phyloP scores from a whole-genome alignment of 139 green algal genomes.

The Closterium sp. region DNA sequence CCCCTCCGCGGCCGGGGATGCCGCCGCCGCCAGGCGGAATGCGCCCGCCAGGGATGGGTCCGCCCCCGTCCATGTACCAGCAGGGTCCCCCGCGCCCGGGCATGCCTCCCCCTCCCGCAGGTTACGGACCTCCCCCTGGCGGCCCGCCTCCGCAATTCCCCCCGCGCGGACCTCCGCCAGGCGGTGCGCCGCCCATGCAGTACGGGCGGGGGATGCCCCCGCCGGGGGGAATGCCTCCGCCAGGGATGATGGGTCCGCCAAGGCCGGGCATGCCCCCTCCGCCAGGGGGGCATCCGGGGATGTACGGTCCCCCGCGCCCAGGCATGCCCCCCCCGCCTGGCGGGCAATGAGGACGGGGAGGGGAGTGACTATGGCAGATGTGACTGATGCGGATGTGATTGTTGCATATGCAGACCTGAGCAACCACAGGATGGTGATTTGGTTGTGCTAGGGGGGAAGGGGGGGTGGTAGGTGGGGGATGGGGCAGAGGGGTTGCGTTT shows the following conservation, averaged over 20 bases:
- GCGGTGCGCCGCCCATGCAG: background rate
- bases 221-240: constrained; percentile 37
- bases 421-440: too few relatives aligned
- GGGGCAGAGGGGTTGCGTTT: too few relatives aligned
- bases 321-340: background rate
- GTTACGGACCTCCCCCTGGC: constrained; percentile 11
- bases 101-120: constrained; percentile 37
- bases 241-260: constrained; percentile 34
- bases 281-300: background rate
- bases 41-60: constrained; percentile 23
- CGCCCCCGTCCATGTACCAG: constrained; percentile 29
- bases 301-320: constrained; percentile 9
- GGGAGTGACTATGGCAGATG: background rate
- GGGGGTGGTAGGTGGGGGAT: too few relatives aligned
- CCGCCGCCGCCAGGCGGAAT: constrained; percentile 1
- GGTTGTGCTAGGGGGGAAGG: too few relatives aligned
- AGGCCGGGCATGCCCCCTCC: constrained; percentile 40
- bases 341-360: background rate
- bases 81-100: constrained; percentile 41
- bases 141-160: constrained; percentile 10
- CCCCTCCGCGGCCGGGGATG: background rate
- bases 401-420: background rate
- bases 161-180: background rate
- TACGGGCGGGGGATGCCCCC: constrained; percentile 21
- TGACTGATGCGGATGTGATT: background rate